A percentile compares a stretch with the other conserved stretches of the same genome.
Evolutionary conservation across 2,329 filamentous ascomycete species (phyloP).

Genomic region (Didymella keratinophila): DNA sequence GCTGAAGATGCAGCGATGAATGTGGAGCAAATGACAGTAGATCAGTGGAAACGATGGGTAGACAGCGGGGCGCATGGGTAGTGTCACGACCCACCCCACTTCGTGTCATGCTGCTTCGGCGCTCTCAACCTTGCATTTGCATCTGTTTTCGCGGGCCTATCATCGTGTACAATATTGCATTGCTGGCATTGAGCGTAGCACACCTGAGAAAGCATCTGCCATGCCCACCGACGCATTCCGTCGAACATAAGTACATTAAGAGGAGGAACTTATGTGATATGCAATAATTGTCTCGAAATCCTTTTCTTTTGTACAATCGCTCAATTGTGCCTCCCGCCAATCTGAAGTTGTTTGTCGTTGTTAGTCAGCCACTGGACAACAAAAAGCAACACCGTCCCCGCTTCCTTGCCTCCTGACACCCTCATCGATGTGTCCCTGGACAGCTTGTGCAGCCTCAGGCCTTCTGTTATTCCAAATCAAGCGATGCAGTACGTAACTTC

Average conservation of each 20-base stretch:
- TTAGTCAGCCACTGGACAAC: constrained; percentile 7
- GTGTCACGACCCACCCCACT: neutral
- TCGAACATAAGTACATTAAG: neutral
- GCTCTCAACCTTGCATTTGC: neutral
- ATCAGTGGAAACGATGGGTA: constrained; percentile 18
- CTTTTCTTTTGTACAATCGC: neutral
- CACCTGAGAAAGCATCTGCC: neutral
- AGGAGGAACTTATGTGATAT: neutral
- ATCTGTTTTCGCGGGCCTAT: neutral
- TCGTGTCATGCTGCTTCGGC: neutral
- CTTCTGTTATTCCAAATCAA: constrained; percentile 5
- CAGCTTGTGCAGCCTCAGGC: neutral
- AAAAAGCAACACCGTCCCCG: constrained; percentile 12
- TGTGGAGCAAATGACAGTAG: constrained; percentile 11
- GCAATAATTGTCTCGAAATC: neutral
- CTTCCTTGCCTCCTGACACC: constrained; percentile 3
- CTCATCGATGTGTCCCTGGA: neutral
- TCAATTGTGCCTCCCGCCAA: neutral
- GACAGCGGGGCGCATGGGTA: constrained; percentile 3
- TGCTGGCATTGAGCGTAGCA: neutral
- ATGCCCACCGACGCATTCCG: neutral
- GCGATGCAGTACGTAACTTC: constrained; percentile 10
- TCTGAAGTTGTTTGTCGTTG: constrained; percentile 5
- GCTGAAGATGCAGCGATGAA: neutral
- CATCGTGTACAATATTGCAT: neutral